Conservation (phyloP, 1,284 basidiomycete species). For the Cystobasidiaceae sp. region DNA sequence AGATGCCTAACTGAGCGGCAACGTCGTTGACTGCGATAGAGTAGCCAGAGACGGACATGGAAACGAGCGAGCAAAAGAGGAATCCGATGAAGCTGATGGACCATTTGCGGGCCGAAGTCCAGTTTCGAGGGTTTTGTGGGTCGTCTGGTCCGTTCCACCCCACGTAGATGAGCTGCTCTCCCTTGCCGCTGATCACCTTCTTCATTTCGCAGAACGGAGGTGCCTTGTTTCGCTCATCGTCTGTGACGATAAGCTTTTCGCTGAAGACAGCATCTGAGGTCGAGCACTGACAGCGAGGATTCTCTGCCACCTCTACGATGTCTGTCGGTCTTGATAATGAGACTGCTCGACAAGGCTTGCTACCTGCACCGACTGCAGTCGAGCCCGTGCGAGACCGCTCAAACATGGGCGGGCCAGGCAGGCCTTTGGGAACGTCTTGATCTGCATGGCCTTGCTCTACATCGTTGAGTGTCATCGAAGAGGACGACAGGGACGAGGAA, state of each 20-base stretch:
- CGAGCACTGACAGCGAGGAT: neutral
- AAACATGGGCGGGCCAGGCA: neutral
- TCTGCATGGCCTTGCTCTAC: neutral
- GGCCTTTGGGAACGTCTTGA: neutral
- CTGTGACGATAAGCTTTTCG: slow-evolving; percentile 11
- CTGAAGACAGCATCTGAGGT: neutral
- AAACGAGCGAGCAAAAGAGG: slow-evolving; percentile 14
- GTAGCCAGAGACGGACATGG: slow-evolving; percentile 17
- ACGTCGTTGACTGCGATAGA: neutral
- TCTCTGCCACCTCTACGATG: slow-evolving; percentile 9
- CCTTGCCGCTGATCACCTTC: slow-evolving; percentile 17
- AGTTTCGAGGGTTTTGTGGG: slow-evolving; percentile 24
- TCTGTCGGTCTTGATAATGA: slow-evolving; percentile 6
- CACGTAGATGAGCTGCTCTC: slow-evolving; percentile 27
- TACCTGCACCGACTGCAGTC: neutral
- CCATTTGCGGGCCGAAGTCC: slow-evolving; percentile 11
- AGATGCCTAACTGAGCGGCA: neutral
- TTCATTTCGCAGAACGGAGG: slow-evolving; percentile 13
- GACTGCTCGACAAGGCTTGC: slow-evolving; percentile 1
- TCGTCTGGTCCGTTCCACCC: slow-evolving; percentile 31
- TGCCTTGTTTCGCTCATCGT: slow-evolving; percentile 16
- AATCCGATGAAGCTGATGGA: slow-evolving; percentile 4
- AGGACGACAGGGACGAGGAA: neutral
- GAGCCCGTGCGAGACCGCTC: neutral
- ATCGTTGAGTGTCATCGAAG: slow-evolving; percentile 4